These are phyloP conservation scores for Dipteronia sinensis DNA, from an alignment of 345 rosid species.

Conservation along the genomic window DNA sequence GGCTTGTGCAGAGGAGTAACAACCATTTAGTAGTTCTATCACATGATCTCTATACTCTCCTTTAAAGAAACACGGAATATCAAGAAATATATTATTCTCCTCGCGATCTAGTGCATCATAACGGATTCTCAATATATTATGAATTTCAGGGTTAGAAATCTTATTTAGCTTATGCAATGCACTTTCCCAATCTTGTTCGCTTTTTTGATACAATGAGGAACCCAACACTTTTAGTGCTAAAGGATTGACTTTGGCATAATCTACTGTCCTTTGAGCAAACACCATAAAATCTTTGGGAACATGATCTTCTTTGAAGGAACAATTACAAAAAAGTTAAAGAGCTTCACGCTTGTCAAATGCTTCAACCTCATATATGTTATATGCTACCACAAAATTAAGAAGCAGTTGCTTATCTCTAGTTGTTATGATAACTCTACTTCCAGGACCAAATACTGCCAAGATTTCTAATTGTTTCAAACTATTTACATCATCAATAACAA, in stretches of 20 bases:
- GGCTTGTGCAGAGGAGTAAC: conserved; percentile 17
- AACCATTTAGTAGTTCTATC: conserved; percentile 30
- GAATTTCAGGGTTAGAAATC: conserved; percentile 22
- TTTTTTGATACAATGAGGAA: conserved; percentile 1
- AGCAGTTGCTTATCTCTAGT: not conserved
- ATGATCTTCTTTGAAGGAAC: conserved; percentile 7
- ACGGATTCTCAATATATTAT: conserved; percentile 25
- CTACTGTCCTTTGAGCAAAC: not conserved
- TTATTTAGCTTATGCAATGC: conserved; percentile 3
- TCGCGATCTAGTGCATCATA: conserved; percentile 34
- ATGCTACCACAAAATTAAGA: not conserved
- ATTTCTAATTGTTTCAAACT: not conserved
- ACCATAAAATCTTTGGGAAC: not conserved
- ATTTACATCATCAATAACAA: conserved; percentile 22
- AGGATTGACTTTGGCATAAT: conserved; percentile 15
- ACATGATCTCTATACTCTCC: conserved; percentile 28
- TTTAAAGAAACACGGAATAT: conserved; percentile 35
- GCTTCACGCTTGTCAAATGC: conserved; percentile 4
- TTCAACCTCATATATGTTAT: not conserved
- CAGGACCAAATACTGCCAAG: not conserved
- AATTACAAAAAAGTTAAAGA: conserved; percentile 16
- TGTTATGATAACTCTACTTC: not conserved
- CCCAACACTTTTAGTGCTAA: conserved; percentile 24
- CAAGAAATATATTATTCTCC: conserved; percentile 33
- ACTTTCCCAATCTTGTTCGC: conserved; percentile 11